Base-by-base conservation (phyloP, 2,329 filamentous ascomycete genomes). In the Fusarium subtropicale region DNA sequence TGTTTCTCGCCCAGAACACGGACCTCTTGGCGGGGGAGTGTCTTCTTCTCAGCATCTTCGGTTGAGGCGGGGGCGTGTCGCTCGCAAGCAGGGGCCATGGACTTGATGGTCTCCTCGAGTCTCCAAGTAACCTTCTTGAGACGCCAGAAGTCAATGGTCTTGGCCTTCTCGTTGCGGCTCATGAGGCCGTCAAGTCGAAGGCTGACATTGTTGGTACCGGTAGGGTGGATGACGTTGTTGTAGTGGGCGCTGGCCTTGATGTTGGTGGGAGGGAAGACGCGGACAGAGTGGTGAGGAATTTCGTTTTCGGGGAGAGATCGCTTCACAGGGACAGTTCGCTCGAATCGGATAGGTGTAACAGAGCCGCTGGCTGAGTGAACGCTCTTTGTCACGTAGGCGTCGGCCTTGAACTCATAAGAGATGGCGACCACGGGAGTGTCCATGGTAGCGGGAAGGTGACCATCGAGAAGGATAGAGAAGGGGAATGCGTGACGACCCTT, bases 191-290 rank as follows among this genome's bases (percentile, higher is more conserved):
- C 92, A 68, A 99, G 87, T 54, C 91, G 90, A 81, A 97, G 90
- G 46, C 88, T 86, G 51, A 97, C 86, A 13, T 86, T 91, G 81
- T 97, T 95, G 74, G 88, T 89, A 74, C 93, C 92, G 64, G 94
- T 92, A 7, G 95, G 94, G 81, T 97, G 91, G 67, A 97, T 90
- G 69, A 97, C 88, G 38, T 92, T 89, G 47, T 91, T 91, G 68
- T 97, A 90, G 74, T 93, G 90, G 67, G 96, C 91, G 75, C 90
- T 91, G 61, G 93, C 92, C 71, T 93, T 94, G 75, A 99, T 90
- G 81, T 97, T 96, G 71, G 96, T 99, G 0, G 96, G 95, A 48
- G 95, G 96, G 81, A 99, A 99, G 76, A 98, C 92, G 76, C 95
- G 93, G 67, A 97, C 90, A 18, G 92, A 97, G 80, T 94, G 91